Percentiles rank a stretch among this genome's conserved stretches.
These are phyloP conservation scores for Starmerella geochares DNA, from an alignment of 805 yeast species.

Conservation along the genomic window DNA sequence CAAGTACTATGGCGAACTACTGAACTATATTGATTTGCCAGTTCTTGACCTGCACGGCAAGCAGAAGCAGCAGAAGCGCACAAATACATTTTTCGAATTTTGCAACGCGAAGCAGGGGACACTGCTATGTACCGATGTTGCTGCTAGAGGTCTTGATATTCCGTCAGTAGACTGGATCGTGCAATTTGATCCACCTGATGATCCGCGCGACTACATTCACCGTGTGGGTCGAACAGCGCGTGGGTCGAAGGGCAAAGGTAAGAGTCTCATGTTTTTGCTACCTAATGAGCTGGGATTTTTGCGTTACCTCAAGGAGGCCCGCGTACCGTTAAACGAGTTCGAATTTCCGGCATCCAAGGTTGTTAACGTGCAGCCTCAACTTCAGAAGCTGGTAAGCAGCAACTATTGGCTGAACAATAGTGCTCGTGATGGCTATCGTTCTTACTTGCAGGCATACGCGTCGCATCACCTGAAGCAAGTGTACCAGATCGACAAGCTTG, in stretches of 20 bases:
- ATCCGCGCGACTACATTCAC: conserved; percentile 97
- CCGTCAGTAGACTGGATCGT: conserved; percentile 99
- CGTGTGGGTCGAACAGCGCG: conserved; percentile 99
- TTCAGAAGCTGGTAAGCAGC: conserved; percentile 79
- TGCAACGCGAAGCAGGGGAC: conserved; percentile 95
- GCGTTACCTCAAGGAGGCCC: conserved; percentile 89
- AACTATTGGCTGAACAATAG: conserved; percentile 88
- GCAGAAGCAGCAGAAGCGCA: conserved; percentile 96
- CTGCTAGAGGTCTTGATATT: conserved; percentile 97
- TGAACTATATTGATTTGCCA: conserved; percentile 93
- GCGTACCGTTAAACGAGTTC: conserved; percentile 93
- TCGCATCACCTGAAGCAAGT: conserved; percentile 94
- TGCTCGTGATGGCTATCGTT: conserved; percentile 95
- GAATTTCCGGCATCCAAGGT: conserved; percentile 91
- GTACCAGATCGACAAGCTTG: conserved; percentile 90
- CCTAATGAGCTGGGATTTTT: conserved; percentile 92
- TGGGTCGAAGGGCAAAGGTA: conserved; percentile 74
- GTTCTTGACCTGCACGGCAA: conserved; percentile 95
- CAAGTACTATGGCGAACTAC: conserved; percentile 86
- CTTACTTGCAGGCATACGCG: conserved; percentile 94
- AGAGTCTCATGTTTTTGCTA: conserved; percentile 85
- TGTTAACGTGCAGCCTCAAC: conserved; percentile 90
- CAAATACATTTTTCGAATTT: conserved; percentile 95
- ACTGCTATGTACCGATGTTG: conserved; percentile 92
- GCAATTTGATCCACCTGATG: conserved; percentile 99